Evolutionary conservation across 1,139 yeast genomes (phyloP), one percentile per base, ranked within the genome.

Genomic region (Maudiozyma humilis): DNA sequence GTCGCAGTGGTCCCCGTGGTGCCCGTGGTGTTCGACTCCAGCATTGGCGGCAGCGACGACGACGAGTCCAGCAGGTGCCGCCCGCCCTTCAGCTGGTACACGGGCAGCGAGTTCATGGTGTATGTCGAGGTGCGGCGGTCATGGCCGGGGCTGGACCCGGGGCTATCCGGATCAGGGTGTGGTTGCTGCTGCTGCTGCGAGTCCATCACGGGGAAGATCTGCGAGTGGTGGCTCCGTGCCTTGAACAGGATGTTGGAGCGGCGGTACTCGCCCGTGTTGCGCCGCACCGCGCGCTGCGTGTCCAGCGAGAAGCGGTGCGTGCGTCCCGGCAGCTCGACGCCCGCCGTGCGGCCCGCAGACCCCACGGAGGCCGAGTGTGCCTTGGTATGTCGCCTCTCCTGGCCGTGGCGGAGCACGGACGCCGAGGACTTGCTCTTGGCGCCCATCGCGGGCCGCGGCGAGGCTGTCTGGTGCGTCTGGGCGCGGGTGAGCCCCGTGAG

Each of bases 201-300:
- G 12, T 37, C 38, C 4, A 35, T n/a, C n/a, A 43, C 33, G n/a
- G 45, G 45, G 17, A 43, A 43, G 13, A 43, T 43, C 20, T 43
- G 45, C 4, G 45, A 43, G 29, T 43, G 45, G 27, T 38, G 38
- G 15, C 29, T 31, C 25, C 45, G 27, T 27, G 45, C 35, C 14
- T 34, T 34, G 15, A 34, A 43, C 7, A 38, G 23, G 10, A 43
- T 34, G 16, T 39, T 43, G 4, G 42, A 39, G 14, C 37, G 40
- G 4, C 35, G 17, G 13, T 37, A 42, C 7, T 38, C 42, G 12
- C 32, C 30, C 12, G 45, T 42, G 8, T n/a, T 34, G 29, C 32
- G 34, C 31, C 27, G 30, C 12, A 31, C 20, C 25, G 30, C 20
- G 29, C 20, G 15, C 19, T 32, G 32, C 7, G 41, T 36, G 18